Evolutionary conservation across 176 grass and related monocot genomes (phyloP), one percentile per base, ranked within the genome.

Genomic region (Areca catechu): DNA sequence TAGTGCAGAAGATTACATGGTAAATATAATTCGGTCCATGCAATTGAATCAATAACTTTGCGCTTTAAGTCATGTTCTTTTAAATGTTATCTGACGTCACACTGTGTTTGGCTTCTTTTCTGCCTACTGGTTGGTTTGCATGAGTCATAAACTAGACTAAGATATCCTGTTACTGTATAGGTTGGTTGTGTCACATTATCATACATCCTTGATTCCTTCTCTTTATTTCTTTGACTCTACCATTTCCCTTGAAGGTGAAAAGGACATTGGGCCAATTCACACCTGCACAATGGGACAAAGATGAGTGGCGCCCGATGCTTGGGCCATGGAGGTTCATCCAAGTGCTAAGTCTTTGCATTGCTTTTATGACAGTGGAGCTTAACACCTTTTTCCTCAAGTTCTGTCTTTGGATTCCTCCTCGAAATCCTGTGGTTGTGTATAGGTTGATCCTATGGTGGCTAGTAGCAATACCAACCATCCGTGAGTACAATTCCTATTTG

Each of bases 301-400:
- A 98, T 69, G 83, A 98, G 50, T 98, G 93, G 93, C 69, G 80
- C 51, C 93, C 93, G 49, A 55, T 92, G 52, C 78, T 82, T 61
- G 87, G 86, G 18, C 93, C 93, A 17, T 98, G 87, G 93, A 83
- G 93, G 71, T 98, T 98, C 69, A 62, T 98, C 66, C 93, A 98
- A 73, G 93, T 98, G 22, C 67, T 98, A 48, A 82, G 71, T 81
- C 73, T 98, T 51, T 98, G 93, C 52, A 34, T 89, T 62, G 74
- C 88, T 63, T 98, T 98, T 80, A 91, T 98, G 93, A 85, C 70
- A 0, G 88, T 98, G 9, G 93, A 98, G 23, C 75, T 98, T 24
- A 98, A 92, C 76, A 98, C 93, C 19, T 98, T 98, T 72, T 98
- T 98, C 66, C 84, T 98, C 52, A 98, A 98, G 58, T 98, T 98